A percentile compares a stretch with the other conserved stretches of the same genome.
These are phyloP conservation scores for Rhododendron henanense DNA, from an alignment of 148 eudicot genomes.

Conservation along the genomic window DNA sequence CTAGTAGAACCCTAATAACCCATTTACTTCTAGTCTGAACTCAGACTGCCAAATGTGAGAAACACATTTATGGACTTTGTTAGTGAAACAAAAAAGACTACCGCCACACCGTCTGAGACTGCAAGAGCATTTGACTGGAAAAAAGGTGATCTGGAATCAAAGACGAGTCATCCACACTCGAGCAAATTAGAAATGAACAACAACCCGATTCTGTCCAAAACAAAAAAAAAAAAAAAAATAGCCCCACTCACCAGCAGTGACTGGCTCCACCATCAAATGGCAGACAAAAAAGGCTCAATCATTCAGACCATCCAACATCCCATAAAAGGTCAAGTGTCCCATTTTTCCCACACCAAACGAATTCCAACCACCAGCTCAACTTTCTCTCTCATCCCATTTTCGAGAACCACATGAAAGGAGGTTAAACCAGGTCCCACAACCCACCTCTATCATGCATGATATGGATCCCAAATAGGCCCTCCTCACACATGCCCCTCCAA, in stretches of 20 bases:
- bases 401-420: constrained; percentile 13
- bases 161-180: background rate
- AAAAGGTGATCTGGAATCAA: background rate
- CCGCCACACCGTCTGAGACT: background rate
- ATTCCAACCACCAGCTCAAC: constrained; percentile 18
- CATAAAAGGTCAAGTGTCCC: constrained; percentile 6
- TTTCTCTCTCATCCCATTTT: constrained; percentile 6
- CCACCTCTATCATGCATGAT: constrained; percentile 5
- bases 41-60: background rate
- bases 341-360: constrained; percentile 1
- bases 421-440: constrained; percentile 18
- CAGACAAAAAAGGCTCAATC: constrained; percentile 21
- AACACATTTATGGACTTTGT: constrained; percentile 5
- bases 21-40: background rate
- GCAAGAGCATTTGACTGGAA: background rate
- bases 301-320: constrained; percentile 14
- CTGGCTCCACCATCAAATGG: constrained; percentile 12
- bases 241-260: background rate
- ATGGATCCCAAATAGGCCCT: background rate
- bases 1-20: background rate
- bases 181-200: background rate
- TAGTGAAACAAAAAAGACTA: constrained; percentile 11
- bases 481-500: background rate
- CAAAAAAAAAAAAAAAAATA: background rate
- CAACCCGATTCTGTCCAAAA: background rate